Evolutionary conservation across 202 grass and related monocot species (phyloP).

Genomic region (Alloteropsis angusta): DNA sequence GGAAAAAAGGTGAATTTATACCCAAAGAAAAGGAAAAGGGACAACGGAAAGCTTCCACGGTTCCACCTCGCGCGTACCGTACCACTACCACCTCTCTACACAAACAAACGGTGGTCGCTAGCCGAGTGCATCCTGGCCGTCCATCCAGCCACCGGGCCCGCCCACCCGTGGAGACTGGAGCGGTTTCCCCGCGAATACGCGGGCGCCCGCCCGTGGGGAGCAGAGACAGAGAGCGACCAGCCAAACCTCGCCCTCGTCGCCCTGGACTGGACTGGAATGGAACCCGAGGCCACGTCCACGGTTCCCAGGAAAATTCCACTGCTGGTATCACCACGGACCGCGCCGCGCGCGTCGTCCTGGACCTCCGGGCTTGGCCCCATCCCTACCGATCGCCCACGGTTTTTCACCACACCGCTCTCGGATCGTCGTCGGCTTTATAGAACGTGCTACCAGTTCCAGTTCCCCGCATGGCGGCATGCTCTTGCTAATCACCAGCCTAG

Average conservation of each 20-base stretch:
- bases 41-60: no score
- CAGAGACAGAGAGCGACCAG: not conserved
- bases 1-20: no score
- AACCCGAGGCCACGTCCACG: not conserved
- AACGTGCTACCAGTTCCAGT: no score
- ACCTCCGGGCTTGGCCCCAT: not conserved
- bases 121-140: not conserved
- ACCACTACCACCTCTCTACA: no score
- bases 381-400: not conserved
- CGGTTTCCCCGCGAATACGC: conserved; percentile 22
- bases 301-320: not conserved
- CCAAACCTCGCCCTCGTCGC: not conserved
- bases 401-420: conserved; percentile 8
- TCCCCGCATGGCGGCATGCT: no score
- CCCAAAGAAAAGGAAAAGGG: no score
- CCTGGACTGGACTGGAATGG: not conserved
- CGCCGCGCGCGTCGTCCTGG: not conserved
- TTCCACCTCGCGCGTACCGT: no score
- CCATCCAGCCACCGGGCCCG: not conserved
- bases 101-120: no score
- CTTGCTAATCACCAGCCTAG: no score
- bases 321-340: conserved; percentile 10
- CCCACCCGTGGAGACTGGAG: not conserved
- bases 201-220: not conserved
- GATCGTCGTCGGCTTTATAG: not conserved